Evolutionary conservation across 495 filamentous ascomycete genomes (phyloP).

Genomic region (Hyaloscypha bicolor): DNA sequence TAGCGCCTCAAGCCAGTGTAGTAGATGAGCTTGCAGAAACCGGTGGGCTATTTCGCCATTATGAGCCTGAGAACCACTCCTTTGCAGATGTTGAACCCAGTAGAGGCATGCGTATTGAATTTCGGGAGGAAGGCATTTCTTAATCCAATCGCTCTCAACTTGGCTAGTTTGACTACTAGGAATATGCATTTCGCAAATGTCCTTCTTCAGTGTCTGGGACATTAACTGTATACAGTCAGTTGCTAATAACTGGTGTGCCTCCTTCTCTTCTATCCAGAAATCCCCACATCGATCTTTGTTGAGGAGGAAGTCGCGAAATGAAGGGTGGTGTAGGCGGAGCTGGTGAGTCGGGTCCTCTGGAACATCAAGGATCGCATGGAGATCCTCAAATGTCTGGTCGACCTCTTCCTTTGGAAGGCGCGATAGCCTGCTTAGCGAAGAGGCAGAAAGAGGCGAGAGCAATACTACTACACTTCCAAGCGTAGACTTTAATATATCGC

Average conservation of each 20-base stretch:
- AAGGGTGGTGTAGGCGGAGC: slow-evolving; percentile 50
- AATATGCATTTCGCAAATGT: slow-evolving; percentile 41
- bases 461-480: too few species aligned
- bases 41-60: neutral
- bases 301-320: slow-evolving; percentile 54
- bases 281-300: slow-evolving; percentile 36
- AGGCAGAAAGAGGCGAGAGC: too few species aligned
- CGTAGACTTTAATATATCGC: too few species aligned
- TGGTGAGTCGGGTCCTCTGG: too few species aligned
- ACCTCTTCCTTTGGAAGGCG: too few species aligned
- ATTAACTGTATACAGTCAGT: slow-evolving; percentile 41
- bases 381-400: too few species aligned
- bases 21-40: neutral
- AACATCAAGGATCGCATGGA: neutral
- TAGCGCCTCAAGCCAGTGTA: neutral
- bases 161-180: slow-evolving; percentile 32
- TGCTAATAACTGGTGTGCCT: slow-evolving; percentile 38
- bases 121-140: slow-evolving; percentile 22
- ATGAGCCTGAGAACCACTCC: neutral
- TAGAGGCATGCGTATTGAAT: slow-evolving; percentile 8
- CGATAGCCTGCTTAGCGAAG: too few species aligned
- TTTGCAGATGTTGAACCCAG: slow-evolving; percentile 1
- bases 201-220: slow-evolving; percentile 34
- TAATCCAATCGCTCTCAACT: too few species aligned
- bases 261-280: slow-evolving; percentile 45